A percentile compares a stretch with the other conserved stretches of the same genome.
Conservation (phyloP, 345 rosid genomes). For the Mercurialis annua region DNA sequence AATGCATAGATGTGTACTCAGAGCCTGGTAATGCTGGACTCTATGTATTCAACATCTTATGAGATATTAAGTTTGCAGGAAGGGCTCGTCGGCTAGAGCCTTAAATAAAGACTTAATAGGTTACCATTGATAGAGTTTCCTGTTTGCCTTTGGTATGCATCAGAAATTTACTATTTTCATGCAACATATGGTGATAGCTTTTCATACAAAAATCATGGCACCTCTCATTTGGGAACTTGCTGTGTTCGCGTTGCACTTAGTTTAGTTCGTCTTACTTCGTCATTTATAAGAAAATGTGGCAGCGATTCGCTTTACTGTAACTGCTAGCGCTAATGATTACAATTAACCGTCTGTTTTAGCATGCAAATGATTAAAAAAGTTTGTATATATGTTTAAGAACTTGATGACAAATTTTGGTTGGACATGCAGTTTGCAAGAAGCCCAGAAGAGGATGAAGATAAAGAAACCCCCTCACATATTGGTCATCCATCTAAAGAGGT, state of each 20-base stretch:
- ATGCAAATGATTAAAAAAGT: background rate
- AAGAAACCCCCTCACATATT: constrained; percentile 92
- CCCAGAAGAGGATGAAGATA: constrained; percentile 98
- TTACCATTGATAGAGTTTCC: background rate
- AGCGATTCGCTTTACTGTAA: background rate
- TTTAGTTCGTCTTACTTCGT: background rate
- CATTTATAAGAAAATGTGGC: background rate
- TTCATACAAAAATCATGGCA: background rate
- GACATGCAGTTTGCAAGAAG: constrained; percentile 91
- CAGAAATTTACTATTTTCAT: background rate
- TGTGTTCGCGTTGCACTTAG: background rate
- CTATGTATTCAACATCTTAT: background rate
- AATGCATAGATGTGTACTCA: too few species aligned
- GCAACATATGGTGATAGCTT: background rate
- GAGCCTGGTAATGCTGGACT: background rate
- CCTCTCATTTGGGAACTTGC: background rate
- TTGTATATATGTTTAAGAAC: background rate
- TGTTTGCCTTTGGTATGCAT: background rate
- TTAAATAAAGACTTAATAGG: background rate
- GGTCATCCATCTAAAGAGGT: constrained; percentile 91
- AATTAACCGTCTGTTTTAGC: background rate
- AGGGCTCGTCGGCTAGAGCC: background rate
- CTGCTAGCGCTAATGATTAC: background rate
- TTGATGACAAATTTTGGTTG: background rate
- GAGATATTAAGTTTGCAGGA: background rate